A percentile compares a stretch with the other conserved stretches of the same genome.
These are phyloP conservation scores for Puccinia coronata DNA, from an alignment of 1,284 basidiomycete genomes.

Conservation along the genomic window DNA sequence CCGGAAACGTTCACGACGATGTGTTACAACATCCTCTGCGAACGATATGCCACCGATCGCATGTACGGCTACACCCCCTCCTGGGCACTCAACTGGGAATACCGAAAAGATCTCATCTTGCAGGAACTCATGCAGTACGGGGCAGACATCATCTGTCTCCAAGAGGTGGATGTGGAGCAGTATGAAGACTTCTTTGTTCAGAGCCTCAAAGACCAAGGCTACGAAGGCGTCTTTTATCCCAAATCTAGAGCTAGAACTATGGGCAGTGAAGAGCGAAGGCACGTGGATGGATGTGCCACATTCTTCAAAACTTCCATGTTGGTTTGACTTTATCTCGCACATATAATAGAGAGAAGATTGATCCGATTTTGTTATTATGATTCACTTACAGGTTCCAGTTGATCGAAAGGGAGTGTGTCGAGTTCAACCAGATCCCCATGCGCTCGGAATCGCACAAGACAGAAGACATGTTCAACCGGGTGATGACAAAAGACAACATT, in stretches of 20 bases:
- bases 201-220: conserved; percentile 74
- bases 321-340: conserved; percentile 49
- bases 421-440: conserved; percentile 91
- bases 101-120: conserved; percentile 86
- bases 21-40: conserved; percentile 94
- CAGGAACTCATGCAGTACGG: conserved; percentile 80
- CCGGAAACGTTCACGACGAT: conserved; percentile 73
- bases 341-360: no score
- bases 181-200: conserved; percentile 91
- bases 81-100: conserved; percentile 94
- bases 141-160: conserved; percentile 86
- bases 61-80: conserved; percentile 96
- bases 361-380: conserved; percentile 7
- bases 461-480: conserved; percentile 99
- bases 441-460: conserved; percentile 96
- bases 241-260: conserved; percentile 92
- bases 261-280: conserved; percentile 78
- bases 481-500: conserved; percentile 93
- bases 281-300: conserved; percentile 94
- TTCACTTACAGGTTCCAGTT: conserved; percentile 72
- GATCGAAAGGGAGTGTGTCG: conserved; percentile 90
- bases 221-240: conserved; percentile 91
- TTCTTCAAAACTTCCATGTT: conserved; percentile 90
- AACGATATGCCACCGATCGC: conserved; percentile 81
- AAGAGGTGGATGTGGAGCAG: conserved; percentile 87